Conservation (phyloP, 495 filamentous ascomycete genomes). For the Staphylotrichum tortipilum region DNA sequence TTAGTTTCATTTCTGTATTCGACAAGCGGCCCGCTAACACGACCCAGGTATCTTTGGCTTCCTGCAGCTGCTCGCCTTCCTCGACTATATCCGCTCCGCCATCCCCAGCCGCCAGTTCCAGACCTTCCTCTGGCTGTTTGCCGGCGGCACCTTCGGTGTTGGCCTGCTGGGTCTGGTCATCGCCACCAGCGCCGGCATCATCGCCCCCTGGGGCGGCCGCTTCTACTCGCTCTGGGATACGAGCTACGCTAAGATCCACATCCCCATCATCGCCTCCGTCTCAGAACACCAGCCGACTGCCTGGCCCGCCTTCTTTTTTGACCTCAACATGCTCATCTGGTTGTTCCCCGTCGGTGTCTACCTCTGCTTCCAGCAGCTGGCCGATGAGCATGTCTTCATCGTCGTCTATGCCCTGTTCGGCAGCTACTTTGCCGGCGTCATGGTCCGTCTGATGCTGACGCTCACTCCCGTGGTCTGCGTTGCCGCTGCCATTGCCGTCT, state of each 20-base stretch:
- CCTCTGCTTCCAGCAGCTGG: conserved; percentile 88
- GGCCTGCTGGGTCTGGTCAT: conserved; percentile 58
- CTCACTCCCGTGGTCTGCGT: conserved; percentile 95
- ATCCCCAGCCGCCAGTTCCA: conserved; percentile 93
- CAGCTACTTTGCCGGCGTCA: conserved; percentile 98
- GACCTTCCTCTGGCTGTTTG: conserved; percentile 67
- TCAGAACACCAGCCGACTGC: conserved; percentile 99
- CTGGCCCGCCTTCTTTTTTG: conserved; percentile 99
- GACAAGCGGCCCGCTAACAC: neutral
- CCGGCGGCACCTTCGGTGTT: conserved; percentile 60
- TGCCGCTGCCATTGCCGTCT: conserved; percentile 80
- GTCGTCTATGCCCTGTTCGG: conserved; percentile 92
- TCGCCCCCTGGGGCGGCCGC: conserved; percentile 96
- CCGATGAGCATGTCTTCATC: conserved; percentile 96
- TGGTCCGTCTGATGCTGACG: conserved; percentile 98
- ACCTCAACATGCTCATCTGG: conserved; percentile 97
- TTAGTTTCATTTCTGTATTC: neutral
- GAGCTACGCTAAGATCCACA: conserved; percentile 97
- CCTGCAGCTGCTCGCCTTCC: conserved; percentile 86
- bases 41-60: conserved; percentile 82
- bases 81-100: conserved; percentile 79
- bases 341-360: conserved; percentile 98
- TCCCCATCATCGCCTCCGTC: conserved; percentile 98
- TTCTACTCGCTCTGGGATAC: conserved; percentile 99
- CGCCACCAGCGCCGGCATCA: conserved; percentile 76